Conservation (phyloP, 306 rosid genomes). For the Vigna unguiculata region DNA sequence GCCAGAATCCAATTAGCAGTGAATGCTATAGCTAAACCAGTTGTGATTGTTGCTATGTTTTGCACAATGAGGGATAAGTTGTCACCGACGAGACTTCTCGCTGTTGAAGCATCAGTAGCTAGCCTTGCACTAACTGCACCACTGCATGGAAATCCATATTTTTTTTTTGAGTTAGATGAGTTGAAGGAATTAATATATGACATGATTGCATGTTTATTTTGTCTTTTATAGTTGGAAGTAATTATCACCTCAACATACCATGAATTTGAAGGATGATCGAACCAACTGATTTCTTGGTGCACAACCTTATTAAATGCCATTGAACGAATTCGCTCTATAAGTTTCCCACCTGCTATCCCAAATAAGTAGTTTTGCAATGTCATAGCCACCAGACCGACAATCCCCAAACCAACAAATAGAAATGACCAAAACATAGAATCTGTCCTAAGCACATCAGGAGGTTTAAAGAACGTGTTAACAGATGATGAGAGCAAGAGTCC, state of each 20-base stretch:
- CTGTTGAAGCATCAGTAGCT: slow-evolving; percentile 80
- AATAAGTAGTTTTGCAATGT: slow-evolving; percentile 68
- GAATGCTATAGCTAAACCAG: slow-evolving; percentile 75
- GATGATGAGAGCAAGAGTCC: slow-evolving; percentile 79
- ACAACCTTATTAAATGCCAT: slow-evolving; percentile 78
- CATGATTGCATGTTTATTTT: neutral
- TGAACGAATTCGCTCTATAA: slow-evolving; percentile 75
- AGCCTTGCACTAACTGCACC: slow-evolving; percentile 94
- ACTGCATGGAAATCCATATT: slow-evolving; percentile 44
- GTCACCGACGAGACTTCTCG: slow-evolving; percentile 83
- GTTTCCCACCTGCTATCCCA: slow-evolving; percentile 85
- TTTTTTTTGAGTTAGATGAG: slow-evolving; percentile 15
- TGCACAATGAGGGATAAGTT: slow-evolving; percentile 72
- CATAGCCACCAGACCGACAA: slow-evolving; percentile 39
- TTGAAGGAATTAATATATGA: slow-evolving; percentile 4
- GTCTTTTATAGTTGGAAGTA: neutral
- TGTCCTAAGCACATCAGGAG: slow-evolving; percentile 54
- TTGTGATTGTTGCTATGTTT: slow-evolving; percentile 62
- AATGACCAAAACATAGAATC: slow-evolving; percentile 74
- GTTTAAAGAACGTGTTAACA: slow-evolving; percentile 65
- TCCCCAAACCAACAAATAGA: slow-evolving; percentile 66
- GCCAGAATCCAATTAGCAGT: slow-evolving; percentile 86
- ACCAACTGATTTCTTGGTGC: slow-evolving; percentile 86
- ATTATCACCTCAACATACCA: slow-evolving; percentile 54
- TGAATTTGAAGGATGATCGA: slow-evolving; percentile 88